Conservation (phyloP, 1,284 basidiomycete genomes). For the Rhodotorula sp. region DNA sequence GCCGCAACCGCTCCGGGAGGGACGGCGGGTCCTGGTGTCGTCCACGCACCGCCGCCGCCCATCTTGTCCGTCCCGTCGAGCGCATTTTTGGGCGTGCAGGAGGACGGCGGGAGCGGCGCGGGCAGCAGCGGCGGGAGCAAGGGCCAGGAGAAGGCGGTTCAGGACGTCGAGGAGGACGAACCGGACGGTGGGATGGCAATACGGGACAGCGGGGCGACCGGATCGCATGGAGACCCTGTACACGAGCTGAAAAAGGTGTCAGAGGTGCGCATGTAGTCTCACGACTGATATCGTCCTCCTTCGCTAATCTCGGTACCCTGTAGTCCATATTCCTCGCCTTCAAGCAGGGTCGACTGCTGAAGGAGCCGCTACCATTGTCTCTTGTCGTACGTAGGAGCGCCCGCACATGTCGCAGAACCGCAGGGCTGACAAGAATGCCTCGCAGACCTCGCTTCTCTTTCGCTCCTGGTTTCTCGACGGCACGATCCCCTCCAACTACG, state of each 20-base stretch:
- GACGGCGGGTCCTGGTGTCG: neutral
- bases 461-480: constrained; percentile 35
- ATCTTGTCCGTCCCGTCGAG: neutral
- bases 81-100: neutral
- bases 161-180: constrained; percentile 2
- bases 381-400: constrained; percentile 26
- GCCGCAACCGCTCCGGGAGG: neutral
- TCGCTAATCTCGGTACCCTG: too few relatives aligned
- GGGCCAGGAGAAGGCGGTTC: neutral
- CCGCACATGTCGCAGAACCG: neutral
- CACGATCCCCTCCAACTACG: constrained; percentile 34
- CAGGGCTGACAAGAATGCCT: neutral
- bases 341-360: constrained; percentile 34
- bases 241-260: constrained; percentile 29
- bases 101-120: neutral
- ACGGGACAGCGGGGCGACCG: constrained; percentile 3
- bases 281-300: too few relatives aligned
- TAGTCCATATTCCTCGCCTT: constrained; percentile 38
- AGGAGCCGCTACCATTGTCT: constrained; percentile 32
- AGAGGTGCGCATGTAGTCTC: constrained; percentile 11
- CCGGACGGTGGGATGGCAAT: constrained; percentile 33
- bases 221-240: neutral
- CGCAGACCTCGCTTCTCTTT: constrained; percentile 27
- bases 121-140: constrained; percentile 9
- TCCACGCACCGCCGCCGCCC: neutral